Conservation (phyloP, 2,329 filamentous ascomycete species). For the Colletotrichum scovillei region DNA sequence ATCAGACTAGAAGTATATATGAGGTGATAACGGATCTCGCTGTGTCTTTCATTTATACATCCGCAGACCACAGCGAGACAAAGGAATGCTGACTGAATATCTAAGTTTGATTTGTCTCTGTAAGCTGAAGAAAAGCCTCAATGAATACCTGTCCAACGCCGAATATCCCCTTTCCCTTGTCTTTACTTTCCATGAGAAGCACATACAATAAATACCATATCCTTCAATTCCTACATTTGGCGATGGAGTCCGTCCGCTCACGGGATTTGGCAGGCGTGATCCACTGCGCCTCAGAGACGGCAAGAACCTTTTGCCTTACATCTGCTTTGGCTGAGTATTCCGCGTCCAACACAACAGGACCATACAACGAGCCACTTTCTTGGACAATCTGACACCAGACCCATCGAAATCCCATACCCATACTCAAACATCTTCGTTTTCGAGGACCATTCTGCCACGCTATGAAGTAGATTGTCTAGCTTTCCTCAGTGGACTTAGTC, state of each 20-base stretch:
- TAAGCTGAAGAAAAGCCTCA: constrained; percentile 39
- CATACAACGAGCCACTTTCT: constrained; percentile 45
- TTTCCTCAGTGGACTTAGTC: no score
- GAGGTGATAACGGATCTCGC: neutral
- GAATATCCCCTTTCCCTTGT: constrained; percentile 41
- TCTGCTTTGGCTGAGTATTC: constrained; percentile 35
- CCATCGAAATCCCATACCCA: constrained; percentile 26
- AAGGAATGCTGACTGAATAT: neutral
- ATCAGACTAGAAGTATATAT: neutral
- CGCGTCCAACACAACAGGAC: constrained; percentile 42
- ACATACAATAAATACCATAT: constrained; percentile 49
- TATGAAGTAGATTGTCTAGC: neutral
- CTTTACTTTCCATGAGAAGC: constrained; percentile 42
- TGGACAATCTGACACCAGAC: constrained; percentile 43
- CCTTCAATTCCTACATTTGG: constrained; percentile 44
- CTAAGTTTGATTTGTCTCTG: constrained; percentile 43
- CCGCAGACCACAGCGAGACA: neutral
- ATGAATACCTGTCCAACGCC: constrained; percentile 48
- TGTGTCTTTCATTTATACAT: neutral
- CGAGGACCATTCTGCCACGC: neutral
- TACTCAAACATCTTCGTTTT: neutral
- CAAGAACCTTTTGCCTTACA: constrained; percentile 42
- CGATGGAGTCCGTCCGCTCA: constrained; percentile 49
- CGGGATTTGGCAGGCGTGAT: constrained; percentile 45
- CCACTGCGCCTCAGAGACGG: constrained; percentile 47